Evolutionary conservation across 495 filamentous ascomycete genomes (phyloP), one percentile per base, ranked within the genome.

Genomic region (Tuber microsphaerosporum): DNA sequence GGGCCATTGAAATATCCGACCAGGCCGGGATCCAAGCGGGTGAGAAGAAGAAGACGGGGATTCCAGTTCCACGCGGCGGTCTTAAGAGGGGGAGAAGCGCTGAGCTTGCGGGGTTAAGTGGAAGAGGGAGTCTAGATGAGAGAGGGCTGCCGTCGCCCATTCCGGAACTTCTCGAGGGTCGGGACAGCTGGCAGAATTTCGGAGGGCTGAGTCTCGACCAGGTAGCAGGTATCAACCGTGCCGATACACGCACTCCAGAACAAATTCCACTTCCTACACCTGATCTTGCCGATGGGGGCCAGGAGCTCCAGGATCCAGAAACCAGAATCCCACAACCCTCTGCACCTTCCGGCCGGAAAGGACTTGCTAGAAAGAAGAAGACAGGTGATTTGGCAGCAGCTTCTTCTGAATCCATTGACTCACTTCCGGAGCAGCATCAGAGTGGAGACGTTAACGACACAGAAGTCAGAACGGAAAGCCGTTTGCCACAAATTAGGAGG

Each of bases 21-120:
- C 34, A 51, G 10, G 71, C 71, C 6, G 34, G 34, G 41, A 37
- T 16, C 37, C 39, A 44, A 39, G 46, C 4, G 41, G 71, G 43
- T 7, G 71, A 73, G 46, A 73, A 71, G 71, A 73, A 73, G 45
- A 39, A 71, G 45, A 73, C 19, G 71, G 71, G 5, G 71, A 65
- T 65, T 34, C 56, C 56, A 34, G 26, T 65, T 65, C 26, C 56
- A 26, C 56, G 1, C 16, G 56, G 56, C 56, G 56, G 56, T 65
- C 56, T 34, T 6, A 65, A 26, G 56, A 65, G 56, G 56, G 14
- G 56, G 12, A 65, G 56, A 34, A 65, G 56, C 26, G 6, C 12
- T 65, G 56, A 65, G 26, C 19, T 65, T 34, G 26, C 26, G 6
- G 56, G 31, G 26, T 14, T 65, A 31, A 16, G 17, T 31, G 26